Evolutionary conservation across 352 stramenopile genomes (phyloP), one percentile per base, ranked within the genome.

Genomic region (Pythium dissotocum): DNA sequence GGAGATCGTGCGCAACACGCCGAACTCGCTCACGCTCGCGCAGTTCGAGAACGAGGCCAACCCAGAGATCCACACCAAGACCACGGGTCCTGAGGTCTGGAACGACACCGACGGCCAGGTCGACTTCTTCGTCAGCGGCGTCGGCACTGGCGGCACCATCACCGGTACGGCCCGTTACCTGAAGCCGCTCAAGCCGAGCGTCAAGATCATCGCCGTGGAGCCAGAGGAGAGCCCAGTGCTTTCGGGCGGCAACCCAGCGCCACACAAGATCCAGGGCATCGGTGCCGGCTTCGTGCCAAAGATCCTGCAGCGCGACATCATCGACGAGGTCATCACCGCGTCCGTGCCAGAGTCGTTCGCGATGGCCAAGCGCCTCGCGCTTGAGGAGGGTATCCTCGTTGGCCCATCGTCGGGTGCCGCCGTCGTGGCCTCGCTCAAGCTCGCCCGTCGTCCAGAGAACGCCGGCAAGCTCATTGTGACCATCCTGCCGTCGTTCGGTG

Each of bases 1-100:
- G 13, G 83, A 94, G 51, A 81, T 95, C 24, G 77, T 93, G 14
- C 76, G 76, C 38, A 91, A 90, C 62, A 88, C 86, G 46, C 76
- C 84, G n/a, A 91, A 90, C 66, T 76, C 86, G 46, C 69, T 95
- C 60, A 83, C 97, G 26, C 84, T 98, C 14, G 86, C 92, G 46
- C 96, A 99, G 79, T 99, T 98, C 73, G 97, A 98, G 73, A 99
- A 99, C 83, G 90, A 91, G 18, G 95, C 97, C 48, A 99, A 99
- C 82, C 94, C 94, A 40, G 75, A 73, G 69, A 94, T 96, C 73
- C 89, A 97, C 76, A 94, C 85, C 62, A 81, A 96, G 72, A 96
- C 89, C 14, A 96, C 90, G 14, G 90, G 88, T 14, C 87, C 87
- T 2, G 90, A 97, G 66, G 83, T 97, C 61, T 97, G 90, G 90